Conservation (phyloP, 148 eudicot genomes). For the Simmondsia chinensis region DNA sequence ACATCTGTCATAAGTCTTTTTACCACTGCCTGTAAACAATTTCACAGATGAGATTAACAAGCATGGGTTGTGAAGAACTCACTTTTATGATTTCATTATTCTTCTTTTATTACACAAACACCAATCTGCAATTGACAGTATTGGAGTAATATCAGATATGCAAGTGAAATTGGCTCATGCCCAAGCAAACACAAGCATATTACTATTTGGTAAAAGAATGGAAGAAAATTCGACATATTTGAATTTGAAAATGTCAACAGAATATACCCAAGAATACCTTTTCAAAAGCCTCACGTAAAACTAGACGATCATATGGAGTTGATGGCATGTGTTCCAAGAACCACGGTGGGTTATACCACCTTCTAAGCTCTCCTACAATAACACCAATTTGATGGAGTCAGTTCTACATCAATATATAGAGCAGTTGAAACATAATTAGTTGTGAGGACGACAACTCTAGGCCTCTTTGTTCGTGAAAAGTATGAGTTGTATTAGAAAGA, state of each 20-base stretch:
- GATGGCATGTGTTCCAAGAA: conserved; percentile 57
- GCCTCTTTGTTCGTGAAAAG: too few relatives aligned
- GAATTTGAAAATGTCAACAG: background rate
- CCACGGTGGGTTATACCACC: conserved; percentile 95
- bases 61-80: background rate
- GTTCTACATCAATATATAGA: background rate
- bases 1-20: conserved; percentile 97
- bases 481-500: background rate
- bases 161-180: too few relatives aligned
- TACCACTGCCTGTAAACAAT: conserved; percentile 55
- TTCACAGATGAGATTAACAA: background rate
- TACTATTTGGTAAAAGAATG: too few relatives aligned
- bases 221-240: background rate
- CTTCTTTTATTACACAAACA: too few relatives aligned
- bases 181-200: too few relatives aligned
- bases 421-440: background rate
- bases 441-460: background rate
- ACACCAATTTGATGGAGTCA: background rate
- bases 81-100: too few relatives aligned
- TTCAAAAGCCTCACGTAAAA: conserved; percentile 76
- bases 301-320: conserved; percentile 58
- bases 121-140: too few relatives aligned
- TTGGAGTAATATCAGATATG: too few relatives aligned
- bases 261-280: conserved; percentile 30
- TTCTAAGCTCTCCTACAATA: conserved; percentile 57